Conservation (phyloP, 306 rosid species). For the Fagus crenata region DNA sequence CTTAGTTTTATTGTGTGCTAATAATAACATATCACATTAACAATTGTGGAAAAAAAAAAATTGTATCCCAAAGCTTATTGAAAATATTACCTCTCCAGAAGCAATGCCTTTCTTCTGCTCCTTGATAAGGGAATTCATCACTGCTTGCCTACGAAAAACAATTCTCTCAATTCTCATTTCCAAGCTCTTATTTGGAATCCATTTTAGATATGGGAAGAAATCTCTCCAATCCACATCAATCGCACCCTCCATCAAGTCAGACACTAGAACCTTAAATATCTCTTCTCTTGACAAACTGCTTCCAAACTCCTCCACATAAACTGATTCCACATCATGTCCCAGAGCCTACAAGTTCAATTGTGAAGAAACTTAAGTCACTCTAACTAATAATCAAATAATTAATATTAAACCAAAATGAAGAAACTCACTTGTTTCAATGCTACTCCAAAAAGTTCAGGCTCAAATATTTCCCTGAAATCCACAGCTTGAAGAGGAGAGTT, state of each 20-base stretch:
- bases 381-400: neutral
- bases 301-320: constrained; percentile 70
- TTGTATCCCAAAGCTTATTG: neutral
- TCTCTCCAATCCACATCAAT: constrained; percentile 98
- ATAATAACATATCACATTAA: too few species aligned
- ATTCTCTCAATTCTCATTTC: constrained; percentile 53
- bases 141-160: constrained; percentile 37
- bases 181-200: constrained; percentile 76
- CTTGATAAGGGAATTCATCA: constrained; percentile 62
- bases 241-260: constrained; percentile 85
- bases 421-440: constrained; percentile 74
- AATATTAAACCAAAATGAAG: neutral
- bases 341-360: constrained; percentile 52
- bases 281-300: constrained; percentile 50
- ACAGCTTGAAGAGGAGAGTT: constrained; percentile 44
- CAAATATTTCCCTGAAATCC: constrained; percentile 66
- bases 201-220: constrained; percentile 85
- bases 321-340: constrained; percentile 55
- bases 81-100: constrained; percentile 61
- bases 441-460: constrained; percentile 64
- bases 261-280: constrained; percentile 58
- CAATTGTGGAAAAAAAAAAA: too few species aligned
- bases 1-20: too few species aligned
- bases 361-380: neutral
- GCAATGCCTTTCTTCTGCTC: constrained; percentile 66